Conservation (phyloP, 179 eudicot genomes). For the Beta lomatogona region DNA sequence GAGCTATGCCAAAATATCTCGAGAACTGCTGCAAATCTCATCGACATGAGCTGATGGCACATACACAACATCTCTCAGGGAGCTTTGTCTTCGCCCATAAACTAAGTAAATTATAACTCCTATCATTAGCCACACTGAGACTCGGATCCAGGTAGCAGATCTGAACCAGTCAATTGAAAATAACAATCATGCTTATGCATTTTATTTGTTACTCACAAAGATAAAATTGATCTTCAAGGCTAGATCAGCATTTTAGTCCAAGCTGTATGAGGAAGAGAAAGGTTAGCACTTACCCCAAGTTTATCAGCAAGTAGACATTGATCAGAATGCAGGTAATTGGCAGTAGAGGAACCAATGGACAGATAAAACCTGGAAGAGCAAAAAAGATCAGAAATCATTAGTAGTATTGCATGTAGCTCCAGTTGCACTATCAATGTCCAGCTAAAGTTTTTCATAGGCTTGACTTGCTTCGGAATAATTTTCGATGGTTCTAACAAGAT, state of each 20-base stretch:
- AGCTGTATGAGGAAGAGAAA: background rate
- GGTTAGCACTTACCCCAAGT: constrained; percentile 64
- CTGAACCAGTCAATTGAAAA: constrained; percentile 37
- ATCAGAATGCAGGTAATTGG: constrained; percentile 81
- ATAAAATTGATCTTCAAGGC: background rate
- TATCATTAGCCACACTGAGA: constrained; percentile 70
- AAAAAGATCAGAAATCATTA: no score
- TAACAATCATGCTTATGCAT: background rate
- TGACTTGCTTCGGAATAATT: no score
- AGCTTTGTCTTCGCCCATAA: constrained; percentile 83
- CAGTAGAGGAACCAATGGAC: constrained; percentile 87
- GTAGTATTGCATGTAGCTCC: no score
- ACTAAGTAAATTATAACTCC: constrained; percentile 68
- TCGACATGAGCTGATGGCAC: constrained; percentile 74
- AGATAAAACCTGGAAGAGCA: constrained; percentile 67
- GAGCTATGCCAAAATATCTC: constrained; percentile 31
- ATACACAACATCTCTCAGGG: constrained; percentile 64
- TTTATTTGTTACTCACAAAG: no score
- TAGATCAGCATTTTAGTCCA: background rate
- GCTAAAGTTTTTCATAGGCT: no score
- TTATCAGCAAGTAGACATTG: constrained; percentile 80
- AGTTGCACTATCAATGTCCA: no score
- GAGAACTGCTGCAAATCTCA: constrained; percentile 63
- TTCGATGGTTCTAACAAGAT: no score
- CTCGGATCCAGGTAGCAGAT: constrained; percentile 80